Base-by-base conservation (phyloP, 768 basidiomycete genomes). In the Megacollybia marginata region DNA sequence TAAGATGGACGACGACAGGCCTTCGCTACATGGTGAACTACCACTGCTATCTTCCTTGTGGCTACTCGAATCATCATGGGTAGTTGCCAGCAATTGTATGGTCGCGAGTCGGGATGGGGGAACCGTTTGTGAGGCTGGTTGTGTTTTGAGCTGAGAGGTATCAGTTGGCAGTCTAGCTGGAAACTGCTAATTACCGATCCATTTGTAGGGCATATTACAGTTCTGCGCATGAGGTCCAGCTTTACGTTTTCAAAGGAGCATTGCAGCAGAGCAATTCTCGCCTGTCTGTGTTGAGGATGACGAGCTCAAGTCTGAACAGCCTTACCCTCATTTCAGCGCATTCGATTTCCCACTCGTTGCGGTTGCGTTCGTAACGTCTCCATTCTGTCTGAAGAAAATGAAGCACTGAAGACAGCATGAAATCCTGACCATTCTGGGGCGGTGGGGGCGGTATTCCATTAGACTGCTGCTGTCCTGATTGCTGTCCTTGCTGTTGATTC, bases 271-370 rank as follows among this genome's bases (percentile, higher is more conserved):
- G 96, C 96, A 57, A 99, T 98, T 47, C 96, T 84, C 48, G 95
- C 95, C 92, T 95, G 60, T 6, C 54, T 57, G 55, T 46, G 49
- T 50, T 48, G 47, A 33, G 50, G 49, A 47, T 58, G 59, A 56
- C 63, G 48, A 57, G 55, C 58, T 50, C 11, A 33, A 52, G 48
- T 47, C 42, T 47, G 40, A 54, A 54, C 49, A 54, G 40, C 81
- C 89, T 60, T 55, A 93, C 92, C 78, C 95, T 79, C 94, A 98
- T 97, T 69, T 98, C 96, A 32, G 96, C 96, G 58, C 96, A 77
- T 69, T 98, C 96, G 60, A 99, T 99, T 75, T 99, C 96, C 95
- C 95, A 99, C 70, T 99, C 96, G 65, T 99, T 99, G 61, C 95
- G 79, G 71, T 99, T 95, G 65, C 94, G 85, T 68, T 98, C 96